phyloP scores from a whole-genome alignment of 2,329 filamentous ascomycete species.

The Amauroascus verrucosus region DNA sequence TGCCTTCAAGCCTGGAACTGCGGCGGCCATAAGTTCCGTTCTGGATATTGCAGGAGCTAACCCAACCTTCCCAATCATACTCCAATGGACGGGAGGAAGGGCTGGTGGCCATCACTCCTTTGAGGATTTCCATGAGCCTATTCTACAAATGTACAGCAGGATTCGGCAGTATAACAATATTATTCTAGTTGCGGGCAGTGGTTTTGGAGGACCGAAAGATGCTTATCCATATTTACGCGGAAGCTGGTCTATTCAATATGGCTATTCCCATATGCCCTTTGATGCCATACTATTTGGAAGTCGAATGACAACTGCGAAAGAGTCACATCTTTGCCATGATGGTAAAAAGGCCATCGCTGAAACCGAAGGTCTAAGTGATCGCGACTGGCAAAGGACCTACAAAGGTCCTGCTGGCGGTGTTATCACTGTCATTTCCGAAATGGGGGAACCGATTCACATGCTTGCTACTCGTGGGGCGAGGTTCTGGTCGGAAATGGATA shows the following conservation, averaged over 20 bases:
- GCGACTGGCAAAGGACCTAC: conserved; percentile 86
- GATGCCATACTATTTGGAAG: conserved; percentile 85
- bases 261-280: conserved; percentile 87
- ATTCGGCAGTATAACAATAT: conserved; percentile 80
- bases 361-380: conserved; percentile 69
- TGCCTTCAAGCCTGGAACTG: conserved; percentile 82
- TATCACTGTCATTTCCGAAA: conserved; percentile 93
- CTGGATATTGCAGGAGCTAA: conserved; percentile 93
- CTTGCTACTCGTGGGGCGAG: conserved; percentile 88
- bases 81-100: conserved; percentile 92
- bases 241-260: conserved; percentile 74
- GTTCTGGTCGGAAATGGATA: conserved; percentile 98
- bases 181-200: conserved; percentile 78
- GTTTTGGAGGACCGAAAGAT: conserved; percentile 80
- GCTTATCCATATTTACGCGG: conserved; percentile 89
- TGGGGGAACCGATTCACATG: conserved; percentile 99
- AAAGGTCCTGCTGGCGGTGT: conserved; percentile 87
- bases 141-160: conserved; percentile 80
- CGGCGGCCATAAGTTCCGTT: conserved; percentile 75
- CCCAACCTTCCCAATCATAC: conserved; percentile 74
- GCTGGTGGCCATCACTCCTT: conserved; percentile 91
- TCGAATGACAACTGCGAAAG: conserved; percentile 90
- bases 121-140: conserved; percentile 87
- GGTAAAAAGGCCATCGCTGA: conserved; percentile 87
- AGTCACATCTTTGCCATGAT: conserved; percentile 74